Conservation (phyloP, 2,329 filamentous ascomycete species). For the Stagonosporopsis tanaceti region DNA sequence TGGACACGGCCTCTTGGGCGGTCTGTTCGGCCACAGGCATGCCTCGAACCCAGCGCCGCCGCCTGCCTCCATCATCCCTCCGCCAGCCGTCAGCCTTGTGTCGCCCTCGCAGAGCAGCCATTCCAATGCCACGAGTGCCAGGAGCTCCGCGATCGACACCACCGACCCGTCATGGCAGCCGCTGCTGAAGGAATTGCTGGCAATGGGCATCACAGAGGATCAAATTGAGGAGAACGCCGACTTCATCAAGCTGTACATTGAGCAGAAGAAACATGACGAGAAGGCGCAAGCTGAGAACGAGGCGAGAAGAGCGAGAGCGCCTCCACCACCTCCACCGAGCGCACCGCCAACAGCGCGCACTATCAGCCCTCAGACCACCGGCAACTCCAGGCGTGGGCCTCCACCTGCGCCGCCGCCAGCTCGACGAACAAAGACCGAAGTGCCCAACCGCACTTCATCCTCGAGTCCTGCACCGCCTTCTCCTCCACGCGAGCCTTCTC, state of each 20-base stretch:
- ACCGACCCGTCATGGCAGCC: constrained; percentile 69
- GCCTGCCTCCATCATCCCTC: constrained; percentile 61
- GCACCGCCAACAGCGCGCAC: constrained; percentile 52
- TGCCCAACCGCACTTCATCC: constrained; percentile 53
- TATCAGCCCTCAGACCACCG: constrained; percentile 69
- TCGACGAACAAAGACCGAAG: constrained; percentile 54
- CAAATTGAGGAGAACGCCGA: constrained; percentile 72
- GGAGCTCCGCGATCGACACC: constrained; percentile 63
- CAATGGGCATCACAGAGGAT: constrained; percentile 73
- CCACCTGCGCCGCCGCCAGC: constrained; percentile 67
- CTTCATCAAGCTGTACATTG: constrained; percentile 73
- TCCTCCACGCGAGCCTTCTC: constrained; percentile 76
- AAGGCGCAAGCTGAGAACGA: constrained; percentile 55
- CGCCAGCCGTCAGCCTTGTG: constrained; percentile 52
- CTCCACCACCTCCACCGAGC: constrained; percentile 68
- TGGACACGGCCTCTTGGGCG: constrained; percentile 59
- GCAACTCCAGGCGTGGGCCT: constrained; percentile 66
- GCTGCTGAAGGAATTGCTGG: constrained; percentile 66
- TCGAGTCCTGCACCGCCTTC: constrained; percentile 66
- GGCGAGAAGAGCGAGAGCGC: constrained; percentile 62
- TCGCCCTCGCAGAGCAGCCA: constrained; percentile 48
- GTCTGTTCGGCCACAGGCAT: constrained; percentile 61
- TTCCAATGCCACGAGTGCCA: constrained; percentile 44
- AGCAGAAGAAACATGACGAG: constrained; percentile 66
- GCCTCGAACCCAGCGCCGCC: constrained; percentile 52